Evolutionary conservation across 257 asterid species (phyloP).

Genomic region (Plantago ovata): DNA sequence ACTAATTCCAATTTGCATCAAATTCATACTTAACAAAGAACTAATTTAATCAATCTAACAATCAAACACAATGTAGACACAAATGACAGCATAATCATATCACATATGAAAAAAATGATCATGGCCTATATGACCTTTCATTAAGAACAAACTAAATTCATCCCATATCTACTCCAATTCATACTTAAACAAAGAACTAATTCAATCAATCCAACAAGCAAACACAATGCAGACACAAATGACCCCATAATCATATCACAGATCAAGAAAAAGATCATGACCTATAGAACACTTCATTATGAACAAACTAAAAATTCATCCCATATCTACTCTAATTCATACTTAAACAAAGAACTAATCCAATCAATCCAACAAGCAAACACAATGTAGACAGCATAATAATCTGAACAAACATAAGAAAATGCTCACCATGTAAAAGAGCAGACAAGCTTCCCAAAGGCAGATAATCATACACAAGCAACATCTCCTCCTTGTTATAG

Average conservation of each 20-base stretch:
- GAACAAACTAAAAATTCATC: too few species aligned
- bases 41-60: not conserved
- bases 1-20: too few species aligned
- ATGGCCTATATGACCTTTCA: too few species aligned
- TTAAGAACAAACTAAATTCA: too few species aligned
- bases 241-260: too few species aligned
- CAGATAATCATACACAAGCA: conserved; percentile 83
- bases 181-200: too few species aligned
- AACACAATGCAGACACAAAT: too few species aligned
- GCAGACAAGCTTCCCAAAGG: conserved; percentile 95
- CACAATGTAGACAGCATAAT: not conserved
- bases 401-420: not conserved
- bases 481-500: conserved; percentile 65
- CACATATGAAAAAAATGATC: too few species aligned
- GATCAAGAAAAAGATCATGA: not conserved
- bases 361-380: not conserved
- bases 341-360: not conserved
- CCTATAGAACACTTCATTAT: not conserved
- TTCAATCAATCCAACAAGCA: too few species aligned
- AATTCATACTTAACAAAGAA: not conserved
- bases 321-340: not conserved
- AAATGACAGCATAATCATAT: too few species aligned
- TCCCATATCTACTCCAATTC: too few species aligned
- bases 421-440: conserved; percentile 70
- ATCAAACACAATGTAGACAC: not conserved